Conservation (phyloP, 2,329 filamentous ascomycete species). For the Fusarium phyllophilum region DNA sequence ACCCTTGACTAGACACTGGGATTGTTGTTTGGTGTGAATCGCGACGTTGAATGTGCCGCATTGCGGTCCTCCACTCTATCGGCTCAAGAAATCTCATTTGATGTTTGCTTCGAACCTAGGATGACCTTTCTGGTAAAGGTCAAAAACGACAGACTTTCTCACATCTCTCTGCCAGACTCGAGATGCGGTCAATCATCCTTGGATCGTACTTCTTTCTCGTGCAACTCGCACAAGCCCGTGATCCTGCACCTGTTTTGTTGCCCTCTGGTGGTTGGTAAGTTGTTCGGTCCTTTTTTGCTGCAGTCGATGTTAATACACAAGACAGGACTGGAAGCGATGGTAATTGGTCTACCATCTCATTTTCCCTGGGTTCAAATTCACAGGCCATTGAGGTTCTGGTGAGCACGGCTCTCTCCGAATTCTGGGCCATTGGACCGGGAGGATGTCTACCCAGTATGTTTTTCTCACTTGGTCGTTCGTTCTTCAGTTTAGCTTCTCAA, state of each 20-base stretch:
- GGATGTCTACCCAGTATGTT: slow-evolving; percentile 64
- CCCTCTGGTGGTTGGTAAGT: slow-evolving; percentile 38
- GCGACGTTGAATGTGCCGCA: slow-evolving; percentile 9
- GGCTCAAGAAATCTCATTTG: slow-evolving; percentile 4
- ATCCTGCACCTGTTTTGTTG: slow-evolving; percentile 36
- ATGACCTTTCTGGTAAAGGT: slow-evolving; percentile 1
- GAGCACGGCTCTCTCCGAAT: slow-evolving; percentile 76
- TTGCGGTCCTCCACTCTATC: slow-evolving; percentile 7
- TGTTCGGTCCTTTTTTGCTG: background rate
- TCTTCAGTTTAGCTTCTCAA: background rate
- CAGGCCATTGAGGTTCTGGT: slow-evolving; percentile 56
- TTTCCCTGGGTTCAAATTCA: slow-evolving; percentile 58
- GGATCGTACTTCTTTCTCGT: slow-evolving; percentile 27
- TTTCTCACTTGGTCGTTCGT: background rate
- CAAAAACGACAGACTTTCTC: background rate
- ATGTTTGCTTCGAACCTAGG: slow-evolving; percentile 5
- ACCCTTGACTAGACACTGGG: background rate
- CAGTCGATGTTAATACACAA: slow-evolving; percentile 15
- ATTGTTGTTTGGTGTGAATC: slow-evolving; percentile 3
- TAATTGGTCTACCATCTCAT: slow-evolving; percentile 75
- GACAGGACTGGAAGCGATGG: slow-evolving; percentile 72
- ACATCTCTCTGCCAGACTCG: background rate
- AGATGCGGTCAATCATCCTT: slow-evolving; percentile 33
- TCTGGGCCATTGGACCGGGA: slow-evolving; percentile 71
- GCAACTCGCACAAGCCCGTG: slow-evolving; percentile 27